Evolutionary conservation across 257 asterid genomes (phyloP), one percentile per base, ranked within the genome.

Genomic region (Solanum okadae): DNA sequence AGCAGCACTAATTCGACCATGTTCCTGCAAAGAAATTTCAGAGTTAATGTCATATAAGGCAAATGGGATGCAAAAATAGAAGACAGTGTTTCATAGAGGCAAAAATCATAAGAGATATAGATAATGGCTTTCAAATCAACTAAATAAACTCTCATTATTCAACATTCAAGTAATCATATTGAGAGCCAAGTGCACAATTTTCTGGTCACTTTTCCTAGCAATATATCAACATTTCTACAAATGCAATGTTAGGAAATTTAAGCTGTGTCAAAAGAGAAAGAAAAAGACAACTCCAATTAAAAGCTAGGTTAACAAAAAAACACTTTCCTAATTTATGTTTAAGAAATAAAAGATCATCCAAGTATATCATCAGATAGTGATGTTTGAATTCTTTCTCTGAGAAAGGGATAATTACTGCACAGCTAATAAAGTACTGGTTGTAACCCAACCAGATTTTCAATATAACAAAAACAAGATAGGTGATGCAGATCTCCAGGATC

Each of bases 11-110:
- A 61, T 78, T 88, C 89, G 95, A 89, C 90, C 91, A 73, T 76
- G 93, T 89, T 89, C 96, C 98, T 95, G 95, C 88, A 87, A 89
- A 84, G 84, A 87, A 90, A 92, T 88, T 88, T 56, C 89, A 87
- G 79, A 89, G 88, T 61, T 56, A 68, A 40, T 85, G 79, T 71
- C 31, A 87, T 78, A 84, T 72, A 76, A 84, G 40, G 86, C 25
- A 83, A 87, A 71, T 87, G 72, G 49, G 20, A 79, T 16, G 75
- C 83, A 87, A 76, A n/a, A 83, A 29, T 68, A 65, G 63, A 75
- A 75, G 38, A 70, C 82, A 35, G 33, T 38, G 42, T 31, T 33
- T 72, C 85, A 27, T 35, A 84, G 87, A 70, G 34, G 84, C 34
- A 88, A 35, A 85, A 56, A 56, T 83, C 79, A 35, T 75, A 27